Conservation (phyloP, 208 protist species). For the Trypanosomatidae sp. region DNA sequence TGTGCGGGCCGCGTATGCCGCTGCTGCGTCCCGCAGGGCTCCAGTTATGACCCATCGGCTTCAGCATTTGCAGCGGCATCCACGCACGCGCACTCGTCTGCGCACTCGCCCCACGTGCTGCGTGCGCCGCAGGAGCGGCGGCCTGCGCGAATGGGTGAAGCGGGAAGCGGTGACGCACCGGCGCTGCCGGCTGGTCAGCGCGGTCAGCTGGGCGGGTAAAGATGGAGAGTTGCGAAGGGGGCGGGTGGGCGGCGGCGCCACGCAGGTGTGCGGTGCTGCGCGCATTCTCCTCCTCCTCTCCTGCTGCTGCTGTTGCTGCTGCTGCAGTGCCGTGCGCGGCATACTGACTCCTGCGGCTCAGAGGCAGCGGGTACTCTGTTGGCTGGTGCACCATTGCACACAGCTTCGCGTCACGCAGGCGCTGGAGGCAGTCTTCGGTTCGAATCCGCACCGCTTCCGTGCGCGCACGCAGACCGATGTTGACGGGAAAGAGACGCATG, state of each 20-base stretch:
- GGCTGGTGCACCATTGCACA: constrained; percentile 36
- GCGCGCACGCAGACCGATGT: constrained; percentile 47
- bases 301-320: no score
- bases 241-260: constrained; percentile 62
- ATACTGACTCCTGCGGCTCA: constrained; percentile 20
- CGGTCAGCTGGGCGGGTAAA: constrained; percentile 59
- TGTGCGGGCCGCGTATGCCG: constrained; percentile 57
- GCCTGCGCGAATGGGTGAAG: constrained; percentile 11
- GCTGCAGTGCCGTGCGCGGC: background rate
- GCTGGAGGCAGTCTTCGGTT: constrained; percentile 56
- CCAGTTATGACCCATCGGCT: constrained; percentile 70
- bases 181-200: background rate
- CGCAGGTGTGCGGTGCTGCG: constrained; percentile 30
- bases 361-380: constrained; percentile 51
- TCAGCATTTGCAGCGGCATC: constrained; percentile 78
- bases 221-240: constrained; percentile 56
- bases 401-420: constrained; percentile 46
- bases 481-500: constrained; percentile 65
- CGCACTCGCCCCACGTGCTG: background rate
- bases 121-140: background rate
- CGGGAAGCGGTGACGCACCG: constrained; percentile 4
- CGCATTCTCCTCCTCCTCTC: background rate
- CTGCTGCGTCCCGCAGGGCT: constrained; percentile 53
- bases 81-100: constrained; percentile 6
- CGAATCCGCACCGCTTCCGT: constrained; percentile 55